Evolutionary conservation across 225 moss, liverwort and hornwort genomes (phyloP), one percentile per base, ranked within the genome.

Genomic region (Physcomitrium patens): DNA sequence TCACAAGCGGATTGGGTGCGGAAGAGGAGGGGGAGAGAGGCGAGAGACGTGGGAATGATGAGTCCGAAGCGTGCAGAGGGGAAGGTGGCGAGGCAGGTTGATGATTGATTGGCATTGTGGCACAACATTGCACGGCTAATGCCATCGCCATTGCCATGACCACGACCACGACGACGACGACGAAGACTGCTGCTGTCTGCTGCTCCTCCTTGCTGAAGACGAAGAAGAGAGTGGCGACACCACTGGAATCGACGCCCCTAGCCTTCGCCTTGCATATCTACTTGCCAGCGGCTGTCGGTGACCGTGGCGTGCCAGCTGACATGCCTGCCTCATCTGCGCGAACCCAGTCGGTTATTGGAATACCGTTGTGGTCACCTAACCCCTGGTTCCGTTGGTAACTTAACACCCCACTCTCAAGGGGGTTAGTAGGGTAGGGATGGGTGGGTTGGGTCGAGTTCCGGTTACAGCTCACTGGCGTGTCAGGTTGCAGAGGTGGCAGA

Each of bases 281-380:
- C 68, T 68, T 68, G 62, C 70, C 80, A 77, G 77, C 84, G 84
- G 80, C 7, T 74, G 77, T 77, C 80, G 80, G 77, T 77, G 84
- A 74, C 80, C 80, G 77, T 65, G 84, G 59, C 5, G 57, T 42
- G 68, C 68, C 20, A 76, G 68, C 77, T 77, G 69, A 69, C 69
- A 51, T 18, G 8, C 0, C 31, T 37, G 31, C 53, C 53, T 69
- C 77, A 61, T 52, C 76, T 43, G 31, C 31, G 31, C 31, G 31
- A 37, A 37, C 31, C 31, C 31, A 37, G 7, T 37, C 5, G 31
- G 31, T 7, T 37, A 37, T 4, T 4, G 31, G 31, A 37, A 37
- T 4, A 7, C 5, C 7, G 31, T 37, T 37, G 31, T 1, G 31
- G 31, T 7, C 31, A 7, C 31, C 31, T 37, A 37, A 4, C 7